Evolutionary conservation across 2,329 filamentous ascomycete species (phyloP).

Genomic region (Neofusicoccum umdonicola): DNA sequence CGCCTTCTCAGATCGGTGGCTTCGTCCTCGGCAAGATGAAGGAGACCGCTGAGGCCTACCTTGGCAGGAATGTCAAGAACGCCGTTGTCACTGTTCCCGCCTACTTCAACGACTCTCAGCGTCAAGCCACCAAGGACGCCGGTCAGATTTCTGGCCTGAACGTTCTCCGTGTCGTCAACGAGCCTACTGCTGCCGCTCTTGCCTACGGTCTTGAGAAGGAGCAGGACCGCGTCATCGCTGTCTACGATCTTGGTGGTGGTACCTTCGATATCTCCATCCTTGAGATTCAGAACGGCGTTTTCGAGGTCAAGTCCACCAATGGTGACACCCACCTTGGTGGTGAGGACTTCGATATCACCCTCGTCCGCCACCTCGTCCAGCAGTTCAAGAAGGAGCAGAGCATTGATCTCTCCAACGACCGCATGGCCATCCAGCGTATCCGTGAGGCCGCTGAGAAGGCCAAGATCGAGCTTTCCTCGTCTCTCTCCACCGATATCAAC

Average conservation of each 20-base stretch:
- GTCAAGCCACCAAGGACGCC: slow-evolving; percentile 96
- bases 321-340: slow-evolving; percentile 98
- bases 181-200: slow-evolving; percentile 92
- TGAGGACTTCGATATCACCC: slow-evolving; percentile 94
- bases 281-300: slow-evolving; percentile 96
- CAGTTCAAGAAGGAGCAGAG: slow-evolving; percentile 96
- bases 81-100: slow-evolving; percentile 95
- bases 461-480: slow-evolving; percentile 97
- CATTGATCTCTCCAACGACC: slow-evolving; percentile 85
- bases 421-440: slow-evolving; percentile 99
- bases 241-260: slow-evolving; percentile 97
- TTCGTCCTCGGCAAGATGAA: slow-evolving; percentile 99
- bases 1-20: slow-evolving; percentile 95
- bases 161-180: slow-evolving; percentile 96
- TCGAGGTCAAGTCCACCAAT: slow-evolving; percentile 99
- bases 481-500: slow-evolving; percentile 95
- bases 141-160: slow-evolving; percentile 95
- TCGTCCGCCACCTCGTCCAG: slow-evolving; percentile 89
- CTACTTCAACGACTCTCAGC: slow-evolving; percentile 98
- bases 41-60: slow-evolving; percentile 93
- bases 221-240: slow-evolving; percentile 81
- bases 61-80: slow-evolving; percentile 88
- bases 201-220: slow-evolving; percentile 97
- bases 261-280: slow-evolving; percentile 99
- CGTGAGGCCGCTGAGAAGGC: slow-evolving; percentile 98